These are phyloP conservation scores for Tarenaya hassleriana DNA, from an alignment of 345 rosid genomes.

Conservation along the genomic window DNA sequence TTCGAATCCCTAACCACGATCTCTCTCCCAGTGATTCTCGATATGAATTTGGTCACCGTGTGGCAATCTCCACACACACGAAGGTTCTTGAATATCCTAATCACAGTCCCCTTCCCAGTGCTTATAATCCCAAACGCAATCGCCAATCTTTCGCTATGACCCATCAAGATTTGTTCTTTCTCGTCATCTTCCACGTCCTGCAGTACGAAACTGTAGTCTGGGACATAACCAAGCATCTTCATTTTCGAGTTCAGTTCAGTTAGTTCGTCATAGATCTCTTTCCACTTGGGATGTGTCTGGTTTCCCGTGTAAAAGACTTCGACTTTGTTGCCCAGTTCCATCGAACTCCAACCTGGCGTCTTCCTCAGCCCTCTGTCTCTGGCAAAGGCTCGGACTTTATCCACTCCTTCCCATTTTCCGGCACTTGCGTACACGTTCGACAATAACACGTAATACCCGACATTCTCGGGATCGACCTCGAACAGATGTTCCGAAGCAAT, in stretches of 20 bases:
- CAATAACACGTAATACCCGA: slow-evolving; percentile 50
- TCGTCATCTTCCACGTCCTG: slow-evolving; percentile 65
- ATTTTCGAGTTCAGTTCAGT: slow-evolving; percentile 35
- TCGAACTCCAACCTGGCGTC: slow-evolving; percentile 64
- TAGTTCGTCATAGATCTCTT: slow-evolving; percentile 36
- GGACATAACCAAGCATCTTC: slow-evolving; percentile 47
- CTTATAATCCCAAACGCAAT: slow-evolving; percentile 45
- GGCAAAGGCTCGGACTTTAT: slow-evolving; percentile 38
- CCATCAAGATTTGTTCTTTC: slow-evolving; percentile 48
- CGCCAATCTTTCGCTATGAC: slow-evolving; percentile 54
- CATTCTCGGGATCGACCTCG: slow-evolving; percentile 46
- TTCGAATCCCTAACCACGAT: slow-evolving; percentile 68
- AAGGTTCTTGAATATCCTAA: slow-evolving; percentile 49
- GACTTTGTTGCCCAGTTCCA: slow-evolving; percentile 39
- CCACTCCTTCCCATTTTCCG: slow-evolving; percentile 53
- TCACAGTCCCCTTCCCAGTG: slow-evolving; percentile 36
- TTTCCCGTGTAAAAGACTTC: slow-evolving; percentile 52
- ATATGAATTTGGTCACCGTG: slow-evolving; percentile 57
- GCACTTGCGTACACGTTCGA: slow-evolving; percentile 51
- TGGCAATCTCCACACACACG: slow-evolving; percentile 56
- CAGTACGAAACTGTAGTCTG: slow-evolving; percentile 45
- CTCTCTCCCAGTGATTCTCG: slow-evolving; percentile 44
- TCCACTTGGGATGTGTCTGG: slow-evolving; percentile 37
- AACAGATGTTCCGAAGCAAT: slow-evolving; percentile 43
- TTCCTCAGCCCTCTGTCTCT: slow-evolving; percentile 47